Conservation (phyloP, 371 early-diverging fungal species). For the Apophysomyces trapeziformis region DNA sequence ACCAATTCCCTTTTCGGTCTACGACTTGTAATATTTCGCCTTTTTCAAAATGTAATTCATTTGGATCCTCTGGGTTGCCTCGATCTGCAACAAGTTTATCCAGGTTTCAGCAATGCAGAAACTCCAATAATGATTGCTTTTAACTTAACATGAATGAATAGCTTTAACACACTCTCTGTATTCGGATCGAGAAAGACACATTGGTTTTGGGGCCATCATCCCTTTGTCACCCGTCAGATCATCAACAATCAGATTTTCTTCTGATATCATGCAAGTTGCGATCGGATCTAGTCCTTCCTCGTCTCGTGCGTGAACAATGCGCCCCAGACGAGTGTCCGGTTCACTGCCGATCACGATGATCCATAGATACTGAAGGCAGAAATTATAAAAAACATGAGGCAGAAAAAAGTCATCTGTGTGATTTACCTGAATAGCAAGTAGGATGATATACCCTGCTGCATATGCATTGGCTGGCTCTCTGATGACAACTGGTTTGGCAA, state of each 20-base stretch:
- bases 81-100: conserved; percentile 42
- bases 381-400: not conserved
- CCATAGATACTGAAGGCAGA: conserved; percentile 36
- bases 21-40: conserved; percentile 81
- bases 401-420: not conserved
- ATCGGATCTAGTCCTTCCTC: conserved; percentile 4
- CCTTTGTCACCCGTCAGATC: conserved; percentile 5
- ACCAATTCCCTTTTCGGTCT: conserved; percentile 92
- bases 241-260: conserved; percentile 13
- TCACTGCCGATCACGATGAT: conserved; percentile 44
- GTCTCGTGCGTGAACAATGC: conserved; percentile 27
- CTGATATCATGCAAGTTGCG: conserved; percentile 8
- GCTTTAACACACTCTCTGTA: conserved; percentile 25
- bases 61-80: conserved; percentile 84
- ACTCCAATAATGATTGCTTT: not conserved
- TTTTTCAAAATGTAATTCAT: conserved; percentile 82
- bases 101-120: not conserved
- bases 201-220: conserved; percentile 5
- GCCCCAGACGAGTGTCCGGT: conserved; percentile 32
- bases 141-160: conserved; percentile 26
- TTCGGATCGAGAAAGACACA: conserved; percentile 7
- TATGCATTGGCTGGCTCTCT: conserved; percentile 36
- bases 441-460: conserved; percentile 40
- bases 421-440: conserved; percentile 46
- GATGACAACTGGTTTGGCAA: conserved; percentile 24